Conservation (phyloP, 2,329 filamentous ascomycete species). For the Pseudogymnoascus sp. region DNA sequence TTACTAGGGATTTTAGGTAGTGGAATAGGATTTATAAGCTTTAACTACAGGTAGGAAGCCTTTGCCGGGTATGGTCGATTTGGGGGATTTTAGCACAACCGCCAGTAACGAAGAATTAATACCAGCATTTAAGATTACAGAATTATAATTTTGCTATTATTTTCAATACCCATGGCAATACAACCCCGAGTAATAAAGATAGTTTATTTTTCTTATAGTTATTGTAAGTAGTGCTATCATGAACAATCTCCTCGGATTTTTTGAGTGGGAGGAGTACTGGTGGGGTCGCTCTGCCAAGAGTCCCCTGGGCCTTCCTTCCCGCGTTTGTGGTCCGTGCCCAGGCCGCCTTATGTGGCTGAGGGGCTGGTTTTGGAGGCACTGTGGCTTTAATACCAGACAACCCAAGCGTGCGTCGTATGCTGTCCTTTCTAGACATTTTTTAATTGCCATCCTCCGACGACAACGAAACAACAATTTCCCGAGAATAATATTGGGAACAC, state of each 20-base stretch:
- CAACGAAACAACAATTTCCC: background rate
- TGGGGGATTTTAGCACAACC: background rate
- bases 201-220: background rate
- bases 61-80: no score
- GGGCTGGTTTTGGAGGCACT: background rate
- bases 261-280: background rate
- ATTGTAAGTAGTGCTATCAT: background rate
- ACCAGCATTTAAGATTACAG: background rate
- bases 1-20: background rate
- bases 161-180: background rate
- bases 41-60: background rate
- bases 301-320: background rate
- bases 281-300: background rate
- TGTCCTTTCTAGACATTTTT: conserved; percentile 8
- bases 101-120: background rate
- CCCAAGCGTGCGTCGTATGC: background rate
- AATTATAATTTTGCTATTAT: background rate
- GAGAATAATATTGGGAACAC: background rate
- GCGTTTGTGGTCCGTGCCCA: background rate
- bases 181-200: background rate
- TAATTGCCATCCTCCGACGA: background rate
- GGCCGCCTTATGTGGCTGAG: background rate
- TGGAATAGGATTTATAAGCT: background rate
- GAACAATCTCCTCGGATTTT: background rate
- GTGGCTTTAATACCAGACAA: background rate